A percentile compares a stretch with the other conserved stretches of the same genome.
Conservation (phyloP, 2,329 filamentous ascomycete species). For the Colletotrichum coccodes region DNA sequence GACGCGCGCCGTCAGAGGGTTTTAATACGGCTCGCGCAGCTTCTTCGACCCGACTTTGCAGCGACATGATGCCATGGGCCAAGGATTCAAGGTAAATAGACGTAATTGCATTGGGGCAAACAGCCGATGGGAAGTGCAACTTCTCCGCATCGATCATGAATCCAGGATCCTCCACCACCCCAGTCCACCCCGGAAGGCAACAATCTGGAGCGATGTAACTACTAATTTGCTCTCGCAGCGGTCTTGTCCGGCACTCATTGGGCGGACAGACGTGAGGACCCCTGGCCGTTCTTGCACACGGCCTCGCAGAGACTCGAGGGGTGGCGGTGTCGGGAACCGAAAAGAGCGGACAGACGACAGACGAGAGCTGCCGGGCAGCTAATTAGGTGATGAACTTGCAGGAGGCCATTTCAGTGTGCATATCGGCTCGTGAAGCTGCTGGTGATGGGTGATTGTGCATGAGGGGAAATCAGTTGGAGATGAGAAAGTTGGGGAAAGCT, state of each 20-base stretch:
- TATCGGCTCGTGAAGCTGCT: constrained; percentile 22
- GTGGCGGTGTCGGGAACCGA: constrained; percentile 18
- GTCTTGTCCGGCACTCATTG: constrained; percentile 31
- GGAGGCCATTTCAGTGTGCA: constrained; percentile 1
- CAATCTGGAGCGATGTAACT: constrained; percentile 32
- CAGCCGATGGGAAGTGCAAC: constrained; percentile 6
- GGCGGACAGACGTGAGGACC: constrained; percentile 15
- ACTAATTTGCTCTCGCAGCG: constrained; percentile 25
- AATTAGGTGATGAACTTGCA: background rate
- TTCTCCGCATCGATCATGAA: constrained; percentile 33
- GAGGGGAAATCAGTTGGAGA: constrained; percentile 27
- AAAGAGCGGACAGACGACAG: constrained; percentile 9
- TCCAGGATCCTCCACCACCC: background rate
- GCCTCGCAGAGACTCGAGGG: background rate
- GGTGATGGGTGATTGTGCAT: constrained; percentile 8
- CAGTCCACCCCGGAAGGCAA: background rate
- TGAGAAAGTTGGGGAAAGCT: constrained; percentile 22
- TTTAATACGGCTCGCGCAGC: constrained; percentile 31
- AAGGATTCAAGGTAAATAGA: constrained; percentile 23
- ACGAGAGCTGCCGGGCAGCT: constrained; percentile 3
- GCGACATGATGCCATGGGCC: constrained; percentile 24
- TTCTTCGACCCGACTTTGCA: background rate
- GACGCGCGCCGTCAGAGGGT: constrained; percentile 21
- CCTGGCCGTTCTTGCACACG: constrained; percentile 26
- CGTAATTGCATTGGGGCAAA: constrained; percentile 31